A percentile compares a stretch with the other conserved stretches of the same genome.
phyloP scores from a whole-genome alignment of 2,329 filamentous ascomycete species.

The Alternaria atra region DNA sequence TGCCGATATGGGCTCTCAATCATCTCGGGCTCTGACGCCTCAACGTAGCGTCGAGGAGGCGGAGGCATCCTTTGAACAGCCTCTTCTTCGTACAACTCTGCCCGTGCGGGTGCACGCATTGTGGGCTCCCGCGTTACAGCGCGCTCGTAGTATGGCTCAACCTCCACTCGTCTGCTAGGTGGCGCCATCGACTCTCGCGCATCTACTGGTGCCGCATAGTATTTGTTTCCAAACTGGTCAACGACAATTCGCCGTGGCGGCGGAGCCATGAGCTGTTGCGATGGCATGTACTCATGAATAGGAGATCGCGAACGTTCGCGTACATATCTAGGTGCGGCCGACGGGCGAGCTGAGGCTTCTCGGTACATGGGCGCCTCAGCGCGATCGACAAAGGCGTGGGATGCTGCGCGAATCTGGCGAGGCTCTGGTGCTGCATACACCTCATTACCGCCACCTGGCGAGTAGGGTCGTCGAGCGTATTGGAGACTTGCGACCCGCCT shows the following conservation, averaged over 20 bases:
- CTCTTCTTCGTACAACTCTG: constrained; percentile 59
- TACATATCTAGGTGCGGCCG: constrained; percentile 49
- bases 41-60: constrained; percentile 61
- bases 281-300: constrained; percentile 50
- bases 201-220: constrained; percentile 65
- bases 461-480: constrained; percentile 56
- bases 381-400: constrained; percentile 54
- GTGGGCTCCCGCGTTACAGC: constrained; percentile 62
- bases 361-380: constrained; percentile 48
- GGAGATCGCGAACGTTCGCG: constrained; percentile 55
- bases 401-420: constrained; percentile 52
- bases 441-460: constrained; percentile 46
- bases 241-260: constrained; percentile 74
- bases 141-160: constrained; percentile 73
- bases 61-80: constrained; percentile 54
- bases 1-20: constrained; percentile 66
- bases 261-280: constrained; percentile 54
- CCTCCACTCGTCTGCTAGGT: constrained; percentile 58
- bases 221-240: constrained; percentile 85
- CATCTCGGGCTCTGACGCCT: constrained; percentile 67
- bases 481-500: constrained; percentile 59
- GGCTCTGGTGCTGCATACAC: constrained; percentile 51
- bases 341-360: constrained; percentile 51
- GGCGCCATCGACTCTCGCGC: constrained; percentile 65
- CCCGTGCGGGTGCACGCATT: constrained; percentile 58